Percentiles rank a stretch among this genome's conserved stretches.
phyloP scores from a whole-genome alignment of 2,329 filamentous ascomycete genomes.

The Neospermospora avenae region DNA sequence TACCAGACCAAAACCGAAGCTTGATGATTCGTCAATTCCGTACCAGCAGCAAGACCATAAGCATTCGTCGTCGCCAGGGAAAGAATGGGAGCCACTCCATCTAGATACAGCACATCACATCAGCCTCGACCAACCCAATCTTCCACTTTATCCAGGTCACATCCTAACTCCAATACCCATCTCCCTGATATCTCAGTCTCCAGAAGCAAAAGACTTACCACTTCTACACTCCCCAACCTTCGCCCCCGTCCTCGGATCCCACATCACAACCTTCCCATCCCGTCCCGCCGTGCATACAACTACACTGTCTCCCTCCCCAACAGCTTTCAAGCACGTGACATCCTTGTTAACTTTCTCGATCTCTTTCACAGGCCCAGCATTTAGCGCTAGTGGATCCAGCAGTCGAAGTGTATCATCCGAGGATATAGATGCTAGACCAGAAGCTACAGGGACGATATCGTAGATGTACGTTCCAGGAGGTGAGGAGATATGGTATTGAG shows the following conservation, averaged over 20 bases:
- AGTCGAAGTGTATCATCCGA: constrained; percentile 69
- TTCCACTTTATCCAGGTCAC: neutral
- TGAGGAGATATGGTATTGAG: constrained; percentile 28
- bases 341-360: constrained; percentile 56
- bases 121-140: neutral
- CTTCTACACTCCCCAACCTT: constrained; percentile 40
- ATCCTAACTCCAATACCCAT: too few species aligned
- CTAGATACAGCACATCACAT: constrained; percentile 25
- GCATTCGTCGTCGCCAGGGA: constrained; percentile 60
- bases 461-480: constrained; percentile 42
- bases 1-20: constrained; percentile 62
- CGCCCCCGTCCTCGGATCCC: constrained; percentile 58
- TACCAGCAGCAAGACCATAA: constrained; percentile 66
- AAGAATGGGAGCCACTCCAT: constrained; percentile 52
- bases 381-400: constrained; percentile 57
- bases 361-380: constrained; percentile 46
- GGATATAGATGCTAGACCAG: constrained; percentile 47
- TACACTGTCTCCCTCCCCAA: constrained; percentile 28
- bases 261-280: constrained; percentile 63
- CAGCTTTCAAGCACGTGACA: constrained; percentile 58
- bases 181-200: too few species aligned
- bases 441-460: constrained; percentile 36
- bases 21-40: constrained; percentile 64
- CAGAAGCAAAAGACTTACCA: constrained; percentile 26
- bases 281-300: constrained; percentile 68